Conservation (phyloP, 768 basidiomycete genomes). For the Hericium rajendrae region DNA sequence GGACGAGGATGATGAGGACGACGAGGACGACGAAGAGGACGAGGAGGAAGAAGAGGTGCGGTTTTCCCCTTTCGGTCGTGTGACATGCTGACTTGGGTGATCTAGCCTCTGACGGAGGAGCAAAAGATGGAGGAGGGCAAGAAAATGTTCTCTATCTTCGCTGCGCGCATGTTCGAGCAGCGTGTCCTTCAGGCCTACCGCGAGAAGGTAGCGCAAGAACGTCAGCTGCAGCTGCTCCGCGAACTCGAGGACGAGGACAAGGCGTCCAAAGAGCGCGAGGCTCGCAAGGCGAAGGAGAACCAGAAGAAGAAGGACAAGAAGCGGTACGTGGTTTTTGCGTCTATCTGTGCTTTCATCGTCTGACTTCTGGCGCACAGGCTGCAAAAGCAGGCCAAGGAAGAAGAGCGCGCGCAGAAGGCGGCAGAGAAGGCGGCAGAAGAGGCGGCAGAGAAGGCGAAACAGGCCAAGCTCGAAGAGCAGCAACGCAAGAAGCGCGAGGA, state of each 20-base stretch:
- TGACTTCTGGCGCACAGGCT: constrained; percentile 37
- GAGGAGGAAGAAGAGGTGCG: constrained; percentile 33
- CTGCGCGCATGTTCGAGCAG: constrained; percentile 99
- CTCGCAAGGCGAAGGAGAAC: constrained; percentile 85
- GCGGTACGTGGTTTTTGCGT: constrained; percentile 39
- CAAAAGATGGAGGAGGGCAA: constrained; percentile 99
- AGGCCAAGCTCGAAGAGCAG: constrained; percentile 72
- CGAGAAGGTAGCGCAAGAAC: constrained; percentile 93
- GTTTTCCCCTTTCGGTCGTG: neutral
- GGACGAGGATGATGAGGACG: constrained; percentile 40
- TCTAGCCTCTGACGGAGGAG: constrained; percentile 79
- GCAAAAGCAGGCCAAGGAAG: constrained; percentile 90
- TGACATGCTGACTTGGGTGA: constrained; percentile 5
- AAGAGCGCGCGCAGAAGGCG: constrained; percentile 74
- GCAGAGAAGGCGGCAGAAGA: constrained; percentile 86
- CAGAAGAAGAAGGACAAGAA: constrained; percentile 99
- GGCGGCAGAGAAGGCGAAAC: constrained; percentile 65
- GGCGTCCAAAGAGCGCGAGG: constrained; percentile 75
- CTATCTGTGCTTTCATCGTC: constrained; percentile 7
- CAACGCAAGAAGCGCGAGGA: constrained; percentile 77
- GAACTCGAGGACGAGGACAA: constrained; percentile 97
- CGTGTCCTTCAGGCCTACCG: constrained; percentile 94
- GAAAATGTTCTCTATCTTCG: constrained; percentile 99
- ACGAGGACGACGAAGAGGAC: constrained; percentile 42
- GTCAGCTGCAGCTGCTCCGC: constrained; percentile 84